These are phyloP conservation scores for Trebouxia sp. DNA, from an alignment of 139 green algal genomes.

Conservation along the genomic window DNA sequence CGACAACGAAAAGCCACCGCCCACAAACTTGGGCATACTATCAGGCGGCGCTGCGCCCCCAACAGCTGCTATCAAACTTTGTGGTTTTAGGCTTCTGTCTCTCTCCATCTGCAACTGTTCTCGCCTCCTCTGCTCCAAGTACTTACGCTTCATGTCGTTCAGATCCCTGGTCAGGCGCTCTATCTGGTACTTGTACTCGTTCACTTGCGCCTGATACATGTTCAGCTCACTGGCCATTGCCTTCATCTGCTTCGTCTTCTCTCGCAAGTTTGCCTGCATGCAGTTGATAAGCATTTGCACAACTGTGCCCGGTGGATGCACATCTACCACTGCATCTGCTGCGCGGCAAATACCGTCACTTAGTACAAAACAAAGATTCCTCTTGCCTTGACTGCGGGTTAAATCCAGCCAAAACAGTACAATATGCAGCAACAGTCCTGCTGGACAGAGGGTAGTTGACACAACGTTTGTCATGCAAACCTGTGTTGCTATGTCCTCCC, in stretches of 20 bases:
- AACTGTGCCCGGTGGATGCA: too few relatives aligned
- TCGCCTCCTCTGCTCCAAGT: conserved; percentile 53
- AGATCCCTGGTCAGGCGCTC: conserved; percentile 78
- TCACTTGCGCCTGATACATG: conserved; percentile 86
- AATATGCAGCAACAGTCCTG: too few relatives aligned
- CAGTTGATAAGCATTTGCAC: too few relatives aligned
- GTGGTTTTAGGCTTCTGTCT: conserved; percentile 19
- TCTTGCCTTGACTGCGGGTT: too few relatives aligned
- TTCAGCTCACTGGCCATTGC: conserved; percentile 89
- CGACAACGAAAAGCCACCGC: conserved; percentile 14
- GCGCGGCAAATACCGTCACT: too few relatives aligned
- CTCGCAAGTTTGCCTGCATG: conserved; percentile 72
- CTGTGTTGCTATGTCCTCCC: too few relatives aligned
- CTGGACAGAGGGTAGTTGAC: too few relatives aligned
- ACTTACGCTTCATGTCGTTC: conserved; percentile 80
- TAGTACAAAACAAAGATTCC: too few relatives aligned
- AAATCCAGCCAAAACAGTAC: too few relatives aligned
- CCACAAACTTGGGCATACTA: conserved; percentile 20
- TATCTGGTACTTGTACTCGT: conserved; percentile 94
- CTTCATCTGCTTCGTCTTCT: conserved; percentile 96
- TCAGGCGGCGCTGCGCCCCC: neutral
- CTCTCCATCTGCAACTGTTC: conserved; percentile 68
- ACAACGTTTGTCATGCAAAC: too few relatives aligned
- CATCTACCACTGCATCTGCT: too few relatives aligned
- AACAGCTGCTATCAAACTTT: conserved; percentile 1